A percentile compares a stretch with the other conserved stretches of the same genome.
Evolutionary conservation across 2,329 filamentous ascomycete species (phyloP).

Genomic region (Fusarium denticulatum): DNA sequence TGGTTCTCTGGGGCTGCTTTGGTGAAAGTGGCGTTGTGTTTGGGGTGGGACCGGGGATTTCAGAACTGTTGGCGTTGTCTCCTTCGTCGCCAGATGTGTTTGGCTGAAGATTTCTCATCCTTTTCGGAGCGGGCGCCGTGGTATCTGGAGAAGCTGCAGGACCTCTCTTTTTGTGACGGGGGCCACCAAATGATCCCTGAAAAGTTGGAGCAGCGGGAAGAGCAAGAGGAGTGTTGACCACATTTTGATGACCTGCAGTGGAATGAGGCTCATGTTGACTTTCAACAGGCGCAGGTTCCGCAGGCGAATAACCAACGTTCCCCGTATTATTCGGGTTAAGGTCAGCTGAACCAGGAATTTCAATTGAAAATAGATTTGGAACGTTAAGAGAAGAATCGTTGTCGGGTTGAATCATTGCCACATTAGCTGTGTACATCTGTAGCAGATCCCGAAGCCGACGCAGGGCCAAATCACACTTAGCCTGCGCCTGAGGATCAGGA

Average conservation of each 20-base stretch:
- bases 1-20: not conserved
- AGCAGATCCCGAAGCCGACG: not conserved
- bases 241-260: not conserved
- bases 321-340: too few relatives aligned
- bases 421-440: rapidly evolving
- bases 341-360: not conserved
- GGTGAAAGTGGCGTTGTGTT: not conserved
- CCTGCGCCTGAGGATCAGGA: not conserved
- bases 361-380: not conserved
- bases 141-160: not conserved
- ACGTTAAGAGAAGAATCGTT: not conserved
- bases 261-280: not conserved
- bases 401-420: not conserved
- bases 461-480: not conserved
- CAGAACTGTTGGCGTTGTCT: not conserved
- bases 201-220: not conserved
- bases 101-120: not conserved
- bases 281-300: not conserved
- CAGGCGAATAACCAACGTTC: not conserved
- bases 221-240: not conserved
- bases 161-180: not conserved
- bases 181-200: not conserved
- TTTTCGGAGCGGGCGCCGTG: not conserved
- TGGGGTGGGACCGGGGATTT: too few relatives aligned
- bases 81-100: not conserved